Evolutionary conservation across 169 alveolate species (phyloP).

Genomic region (Plasmodium knowlesi): DNA sequence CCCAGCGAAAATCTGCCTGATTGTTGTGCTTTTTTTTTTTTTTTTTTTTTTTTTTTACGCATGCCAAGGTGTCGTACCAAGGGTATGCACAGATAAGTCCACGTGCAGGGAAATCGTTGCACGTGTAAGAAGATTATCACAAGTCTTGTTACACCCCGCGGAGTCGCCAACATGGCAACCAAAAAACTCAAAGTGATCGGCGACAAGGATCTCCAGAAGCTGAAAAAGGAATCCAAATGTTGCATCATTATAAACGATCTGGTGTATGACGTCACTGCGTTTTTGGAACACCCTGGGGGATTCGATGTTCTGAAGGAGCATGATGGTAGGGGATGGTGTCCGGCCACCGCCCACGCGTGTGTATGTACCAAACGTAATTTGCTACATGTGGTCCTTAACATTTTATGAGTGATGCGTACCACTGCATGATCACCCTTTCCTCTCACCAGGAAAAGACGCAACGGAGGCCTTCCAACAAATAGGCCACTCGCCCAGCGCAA

Average conservation of each 20-base stretch:
- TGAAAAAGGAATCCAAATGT: slow-evolving; percentile 31
- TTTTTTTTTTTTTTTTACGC: neutral
- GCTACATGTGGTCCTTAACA: neutral
- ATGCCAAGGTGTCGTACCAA: neutral
- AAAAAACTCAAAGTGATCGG: slow-evolving; percentile 56
- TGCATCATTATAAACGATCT: slow-evolving; percentile 63
- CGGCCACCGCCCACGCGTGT: neutral
- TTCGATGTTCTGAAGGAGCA: slow-evolving; percentile 46
- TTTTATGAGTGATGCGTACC: neutral
- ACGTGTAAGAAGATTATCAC: no score
- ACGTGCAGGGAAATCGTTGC: neutral
- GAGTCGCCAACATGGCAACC: slow-evolving; percentile 3
- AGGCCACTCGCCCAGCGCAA: slow-evolving; percentile 65
- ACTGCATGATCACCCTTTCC: neutral
- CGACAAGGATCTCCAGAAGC: slow-evolving; percentile 29
- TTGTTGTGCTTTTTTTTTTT: neutral
- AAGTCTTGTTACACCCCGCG: neutral
- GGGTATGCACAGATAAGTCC: neutral
- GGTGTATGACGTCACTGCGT: slow-evolving; percentile 71
- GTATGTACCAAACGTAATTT: neutral
- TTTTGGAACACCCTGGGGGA: slow-evolving; percentile 75
- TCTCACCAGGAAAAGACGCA: slow-evolving; percentile 60
- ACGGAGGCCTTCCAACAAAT: slow-evolving; percentile 37
- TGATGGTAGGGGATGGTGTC: slow-evolving; percentile 15
- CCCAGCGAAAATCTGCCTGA: neutral